Conservation (phyloP, 495 filamentous ascomycete species). For the Trichoderma parareesei region DNA sequence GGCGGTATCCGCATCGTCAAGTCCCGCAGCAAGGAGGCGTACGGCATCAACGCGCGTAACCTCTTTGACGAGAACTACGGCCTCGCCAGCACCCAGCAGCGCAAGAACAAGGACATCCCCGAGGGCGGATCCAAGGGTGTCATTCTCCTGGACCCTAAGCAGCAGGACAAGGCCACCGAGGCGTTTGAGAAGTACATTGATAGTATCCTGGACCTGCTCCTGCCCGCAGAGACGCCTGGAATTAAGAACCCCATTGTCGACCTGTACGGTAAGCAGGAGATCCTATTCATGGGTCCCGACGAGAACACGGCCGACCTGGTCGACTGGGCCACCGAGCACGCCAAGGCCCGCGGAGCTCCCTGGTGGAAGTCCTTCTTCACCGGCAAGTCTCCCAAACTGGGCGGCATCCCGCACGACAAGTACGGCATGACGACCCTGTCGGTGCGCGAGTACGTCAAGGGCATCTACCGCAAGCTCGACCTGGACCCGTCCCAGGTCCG, state of each 20-base stretch:
- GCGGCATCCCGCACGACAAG: constrained; percentile 89
- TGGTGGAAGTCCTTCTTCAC: constrained; percentile 99
- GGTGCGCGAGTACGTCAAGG: constrained; percentile 88
- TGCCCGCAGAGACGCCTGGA: constrained; percentile 81
- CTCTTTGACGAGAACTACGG: constrained; percentile 99
- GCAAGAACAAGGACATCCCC: constrained; percentile 99
- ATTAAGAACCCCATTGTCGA: constrained; percentile 99
- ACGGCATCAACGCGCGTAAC: constrained; percentile 89
- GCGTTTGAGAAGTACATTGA: constrained; percentile 99
- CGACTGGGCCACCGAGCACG: constrained; percentile 96
- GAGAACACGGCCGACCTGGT: constrained; percentile 98
- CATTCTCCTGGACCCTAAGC: constrained; percentile 83
- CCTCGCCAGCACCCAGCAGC: constrained; percentile 94
- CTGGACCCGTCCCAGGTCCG: constrained; percentile 72
- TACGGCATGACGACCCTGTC: constrained; percentile 99
- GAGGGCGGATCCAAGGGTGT: constrained; percentile 98
- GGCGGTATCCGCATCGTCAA: constrained; percentile 98
- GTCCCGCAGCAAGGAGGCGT: constrained; percentile 88
- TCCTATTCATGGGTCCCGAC: constrained; percentile 96
- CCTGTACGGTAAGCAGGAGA: constrained; percentile 86
- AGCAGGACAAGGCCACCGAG: constrained; percentile 83
- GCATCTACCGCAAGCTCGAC: constrained; percentile 92
- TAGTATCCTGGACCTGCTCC: constrained; percentile 87
- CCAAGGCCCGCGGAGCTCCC: constrained; percentile 74
- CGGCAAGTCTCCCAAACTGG: constrained; percentile 90